These are phyloP conservation scores for Puccinia coronata DNA, from an alignment of 1,284 basidiomycete genomes.

Conservation along the genomic window DNA sequence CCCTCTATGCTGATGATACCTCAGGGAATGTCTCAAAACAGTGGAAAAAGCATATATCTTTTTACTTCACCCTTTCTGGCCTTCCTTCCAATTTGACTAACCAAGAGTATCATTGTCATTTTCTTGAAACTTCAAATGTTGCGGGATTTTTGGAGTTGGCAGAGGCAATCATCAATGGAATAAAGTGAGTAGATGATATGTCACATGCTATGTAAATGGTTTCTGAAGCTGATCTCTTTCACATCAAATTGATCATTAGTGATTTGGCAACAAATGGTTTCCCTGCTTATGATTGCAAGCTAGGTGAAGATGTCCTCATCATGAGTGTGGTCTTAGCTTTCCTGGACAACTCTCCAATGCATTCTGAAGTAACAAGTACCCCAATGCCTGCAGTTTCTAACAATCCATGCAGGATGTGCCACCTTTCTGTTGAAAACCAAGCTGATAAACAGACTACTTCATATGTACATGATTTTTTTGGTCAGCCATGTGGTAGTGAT, in stretches of 20 bases:
- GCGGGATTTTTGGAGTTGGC: background rate
- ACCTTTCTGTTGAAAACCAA: background rate
- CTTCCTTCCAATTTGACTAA: constrained; percentile 55
- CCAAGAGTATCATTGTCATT: constrained; percentile 59
- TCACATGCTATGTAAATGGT: too few species aligned
- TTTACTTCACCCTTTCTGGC: constrained; percentile 59
- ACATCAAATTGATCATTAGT: constrained; percentile 54
- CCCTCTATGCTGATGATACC: too few species aligned
- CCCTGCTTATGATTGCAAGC: background rate
- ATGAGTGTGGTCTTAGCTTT: background rate
- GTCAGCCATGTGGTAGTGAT: background rate
- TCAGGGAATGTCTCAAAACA: constrained; percentile 63
- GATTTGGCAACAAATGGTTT: background rate
- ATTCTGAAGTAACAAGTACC: too few species aligned
- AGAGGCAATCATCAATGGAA: background rate
- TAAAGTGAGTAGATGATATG: too few species aligned
- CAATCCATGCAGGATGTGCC: background rate
- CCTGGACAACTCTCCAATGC: background rate
- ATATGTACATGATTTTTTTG: background rate
- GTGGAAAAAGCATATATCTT: constrained; percentile 63
- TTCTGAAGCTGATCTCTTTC: constrained; percentile 50
- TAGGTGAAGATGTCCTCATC: background rate
- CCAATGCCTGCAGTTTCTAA: background rate
- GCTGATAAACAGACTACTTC: too few species aligned
- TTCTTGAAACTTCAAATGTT: background rate